phyloP scores from a whole-genome alignment of 148 eudicot species.

The Fagopyrum homotropicum region DNA sequence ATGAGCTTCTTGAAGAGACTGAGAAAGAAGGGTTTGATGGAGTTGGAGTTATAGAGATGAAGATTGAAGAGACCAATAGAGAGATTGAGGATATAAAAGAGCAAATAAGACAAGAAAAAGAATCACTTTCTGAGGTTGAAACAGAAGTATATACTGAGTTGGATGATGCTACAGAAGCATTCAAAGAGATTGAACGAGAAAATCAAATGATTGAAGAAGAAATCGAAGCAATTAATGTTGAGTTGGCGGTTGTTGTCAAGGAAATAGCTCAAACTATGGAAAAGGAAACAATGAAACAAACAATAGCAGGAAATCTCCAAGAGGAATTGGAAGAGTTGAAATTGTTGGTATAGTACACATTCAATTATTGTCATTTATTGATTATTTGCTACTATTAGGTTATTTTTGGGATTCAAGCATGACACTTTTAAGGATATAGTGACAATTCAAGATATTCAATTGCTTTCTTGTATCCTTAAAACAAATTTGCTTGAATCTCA shows the following conservation, averaged over 20 bases:
- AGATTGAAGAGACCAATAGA: slow-evolving; percentile 49
- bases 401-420: no score
- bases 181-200: slow-evolving; percentile 34
- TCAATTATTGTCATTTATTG: no score
- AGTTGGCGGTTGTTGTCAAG: slow-evolving; percentile 41
- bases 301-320: slow-evolving; percentile 23
- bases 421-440: no score
- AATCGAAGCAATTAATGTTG: slow-evolving; percentile 42
- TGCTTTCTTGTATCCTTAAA: no score
- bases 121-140: slow-evolving; percentile 31
- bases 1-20: slow-evolving; percentile 28
- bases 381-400: no score
- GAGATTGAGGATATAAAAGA: slow-evolving; percentile 42
- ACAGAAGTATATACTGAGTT: slow-evolving; percentile 32
- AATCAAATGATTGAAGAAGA: slow-evolving; percentile 26
- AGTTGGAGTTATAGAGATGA: slow-evolving; percentile 29
- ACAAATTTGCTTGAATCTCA: no score
- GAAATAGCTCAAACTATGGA: slow-evolving; percentile 32
- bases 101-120: slow-evolving; percentile 32
- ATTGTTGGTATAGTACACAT: not conserved
- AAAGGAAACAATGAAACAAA: slow-evolving; percentile 29
- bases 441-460: no score
- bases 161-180: slow-evolving; percentile 35
- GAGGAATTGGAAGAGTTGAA: slow-evolving; percentile 34
- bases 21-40: slow-evolving; percentile 18